These are phyloP conservation scores for Phytomonas sp. DNA, from an alignment of 208 protist species.

Conservation along the genomic window DNA sequence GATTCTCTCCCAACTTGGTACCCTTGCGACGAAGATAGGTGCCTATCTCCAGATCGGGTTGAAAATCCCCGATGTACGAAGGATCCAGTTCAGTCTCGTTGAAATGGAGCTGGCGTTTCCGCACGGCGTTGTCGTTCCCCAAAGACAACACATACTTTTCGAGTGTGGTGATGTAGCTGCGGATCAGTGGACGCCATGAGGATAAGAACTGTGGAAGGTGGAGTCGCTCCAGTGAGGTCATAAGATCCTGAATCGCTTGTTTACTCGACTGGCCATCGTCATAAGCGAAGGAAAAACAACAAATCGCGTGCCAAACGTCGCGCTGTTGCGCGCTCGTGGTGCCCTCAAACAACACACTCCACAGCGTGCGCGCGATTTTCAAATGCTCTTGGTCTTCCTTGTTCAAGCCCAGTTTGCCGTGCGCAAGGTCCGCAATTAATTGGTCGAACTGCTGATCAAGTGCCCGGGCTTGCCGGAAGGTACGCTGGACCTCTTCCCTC, in stretches of 20 bases:
- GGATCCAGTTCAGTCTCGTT: slow-evolving; percentile 54
- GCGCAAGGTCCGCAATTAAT: slow-evolving; percentile 41
- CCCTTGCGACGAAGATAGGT: slow-evolving; percentile 35
- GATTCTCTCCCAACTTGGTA: slow-evolving; percentile 19
- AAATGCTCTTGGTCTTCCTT: slow-evolving; percentile 19
- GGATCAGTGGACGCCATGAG: slow-evolving; percentile 19
- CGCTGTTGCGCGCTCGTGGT: slow-evolving; percentile 41
- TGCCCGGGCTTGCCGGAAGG: slow-evolving; percentile 43
- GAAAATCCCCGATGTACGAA: slow-evolving; percentile 27
- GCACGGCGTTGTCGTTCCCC: slow-evolving; percentile 14
- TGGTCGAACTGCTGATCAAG: slow-evolving; percentile 43
- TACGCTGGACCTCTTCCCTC: slow-evolving; percentile 37
- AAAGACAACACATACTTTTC: slow-evolving; percentile 6
- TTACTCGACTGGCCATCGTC: slow-evolving; percentile 16
- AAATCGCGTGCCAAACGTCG: slow-evolving; percentile 54
- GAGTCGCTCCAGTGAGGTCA: slow-evolving; percentile 11
- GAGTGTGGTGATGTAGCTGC: slow-evolving; percentile 31
- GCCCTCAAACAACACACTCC: slow-evolving; percentile 31
- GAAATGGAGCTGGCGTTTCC: slow-evolving; percentile 48
- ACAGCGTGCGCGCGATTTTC: slow-evolving; percentile 37
- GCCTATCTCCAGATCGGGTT: slow-evolving; percentile 38
- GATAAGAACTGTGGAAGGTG: slow-evolving; percentile 16
- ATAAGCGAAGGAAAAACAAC: slow-evolving; percentile 63
- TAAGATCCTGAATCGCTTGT: slow-evolving; percentile 20
- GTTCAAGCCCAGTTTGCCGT: slow-evolving; percentile 62